A percentile compares a stretch with the other conserved stretches of the same genome.
Conservation (phyloP, 768 basidiomycete genomes). For the Hygrocybe punicea region DNA sequence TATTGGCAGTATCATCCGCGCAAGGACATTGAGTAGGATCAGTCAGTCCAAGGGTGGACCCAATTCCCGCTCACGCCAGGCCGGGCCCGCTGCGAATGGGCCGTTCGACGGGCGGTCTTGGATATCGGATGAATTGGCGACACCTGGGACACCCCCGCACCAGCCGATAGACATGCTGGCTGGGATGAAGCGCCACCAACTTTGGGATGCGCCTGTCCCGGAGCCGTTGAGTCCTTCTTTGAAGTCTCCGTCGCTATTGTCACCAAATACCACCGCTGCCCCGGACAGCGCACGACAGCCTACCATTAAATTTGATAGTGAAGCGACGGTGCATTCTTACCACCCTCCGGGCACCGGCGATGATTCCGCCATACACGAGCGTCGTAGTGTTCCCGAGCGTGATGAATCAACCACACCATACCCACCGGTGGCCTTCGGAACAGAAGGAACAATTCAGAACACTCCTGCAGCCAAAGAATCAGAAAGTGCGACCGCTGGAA, state of each 20-base stretch:
- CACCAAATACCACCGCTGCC: constrained; percentile 32
- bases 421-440: constrained; percentile 7
- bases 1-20: constrained; percentile 85
- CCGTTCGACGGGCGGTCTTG: constrained; percentile 6
- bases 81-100: constrained; percentile 24
- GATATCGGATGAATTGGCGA: background rate
- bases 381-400: constrained; percentile 23
- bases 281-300: constrained; percentile 41
- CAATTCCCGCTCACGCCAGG: constrained; percentile 33
- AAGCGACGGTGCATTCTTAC: constrained; percentile 76
- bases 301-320: constrained; percentile 73
- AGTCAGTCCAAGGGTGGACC: constrained; percentile 44
- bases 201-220: constrained; percentile 87
- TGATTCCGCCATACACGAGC: constrained; percentile 47
- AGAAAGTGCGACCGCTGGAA: no score
- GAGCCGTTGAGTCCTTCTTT: constrained; percentile 42
- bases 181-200: constrained; percentile 72
- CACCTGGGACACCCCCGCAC: background rate
- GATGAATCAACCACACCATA: background rate
- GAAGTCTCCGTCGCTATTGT: constrained; percentile 13
- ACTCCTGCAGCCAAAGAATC: background rate
- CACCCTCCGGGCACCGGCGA: constrained; percentile 52
- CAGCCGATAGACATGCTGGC: constrained; percentile 33
- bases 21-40: constrained; percentile 50
- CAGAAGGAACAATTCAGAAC: constrained; percentile 7